Base-by-base conservation (phyloP, 108 stramenopile species). In the Fragilariopsis cylindrus region DNA sequence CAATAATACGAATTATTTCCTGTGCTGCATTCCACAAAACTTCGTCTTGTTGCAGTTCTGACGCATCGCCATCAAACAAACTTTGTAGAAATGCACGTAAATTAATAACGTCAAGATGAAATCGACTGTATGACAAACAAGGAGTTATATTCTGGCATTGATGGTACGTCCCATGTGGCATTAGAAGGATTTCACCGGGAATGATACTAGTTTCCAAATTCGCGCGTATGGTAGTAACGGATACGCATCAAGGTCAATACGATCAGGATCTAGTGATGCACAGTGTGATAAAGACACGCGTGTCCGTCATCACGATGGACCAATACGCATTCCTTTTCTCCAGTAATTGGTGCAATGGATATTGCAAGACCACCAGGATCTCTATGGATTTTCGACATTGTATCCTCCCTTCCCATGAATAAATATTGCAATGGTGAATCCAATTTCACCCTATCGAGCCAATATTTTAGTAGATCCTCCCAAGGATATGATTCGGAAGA, bases 101-200 rank as follows among this genome's bases (percentile, higher is more conserved):
- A 65, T 94, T 94, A 18, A 90, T 76, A 11, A 70, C 70, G 68
- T 94, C 93, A 16, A 94, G 82, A 75, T 91, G 90, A 71, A 94
- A 91, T 18, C 93, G 67, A 12, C 12, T 69, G 76, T 94, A 94
- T 41, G 88, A 89, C 16, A 94, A 76, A 53, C 91, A 92, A 7
- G 90, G 90, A 8, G 88, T 88, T 0, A 88, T 40, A 63, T 94
- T 94, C 7, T 88, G 85, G 78, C 90, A 91, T 72, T 87, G 85
- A 57, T 94, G 93, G 58, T 89, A 90, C 4, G 93, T 94, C 41
- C 87, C 90, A n/a, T 89, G 76, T 12, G 93, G 93, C 90, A 94
- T 89, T 69, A 92, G 64, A 9, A 94, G 82, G 67, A 92, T 89
- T 79, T 94, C 91, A n/a, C 93, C 93, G 12, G 93, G 93, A 55